Evolutionary conservation across 1,284 basidiomycete species (phyloP), one percentile per base, ranked within the genome.

Genomic region (Paramarasmius palmivorus): DNA sequence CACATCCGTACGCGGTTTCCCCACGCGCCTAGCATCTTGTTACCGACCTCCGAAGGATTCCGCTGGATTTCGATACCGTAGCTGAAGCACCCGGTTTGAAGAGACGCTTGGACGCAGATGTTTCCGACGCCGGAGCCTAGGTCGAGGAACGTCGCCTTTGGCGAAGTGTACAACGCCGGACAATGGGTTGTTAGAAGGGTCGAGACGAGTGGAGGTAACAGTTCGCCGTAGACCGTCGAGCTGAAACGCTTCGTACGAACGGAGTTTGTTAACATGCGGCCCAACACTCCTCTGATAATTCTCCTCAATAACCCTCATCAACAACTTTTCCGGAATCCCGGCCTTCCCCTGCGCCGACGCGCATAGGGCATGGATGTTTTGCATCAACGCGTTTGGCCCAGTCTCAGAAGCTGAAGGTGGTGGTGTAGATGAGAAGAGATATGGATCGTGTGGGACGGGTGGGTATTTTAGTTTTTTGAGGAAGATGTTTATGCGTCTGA

Each of bases 111-210:
- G 5, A 87, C 70, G 14, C 87, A 79, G n/a, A 90, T 85, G 62
- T 91, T 90, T 5, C 85, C 89, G 7, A 92, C 89, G 1, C 89
- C 89, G 3, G 83, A 86, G 10, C 89, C 89, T n/a, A 92, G 76
- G 64, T 92, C 89, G 49, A 92, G 65, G 62, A 92, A 84, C 14
- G 73, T 36, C 81, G 83, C 52, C 80, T 73, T 50, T 83, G 75
- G 20, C 72, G 74, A 10, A 91, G 70, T n/a, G 78, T 74, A 0
- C 84, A 83, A 4, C 76, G 69, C 20, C 73, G 66, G 49, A 89
- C 74, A 49, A 91, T 83, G 50, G 89, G 84, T 22, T 85, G 75
- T 6, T 32, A 32, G 12, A 12, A 32, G 6, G 12, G 29, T 6
- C 12, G 29, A 32, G 3, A 84, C 77, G 53, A 92, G 78, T 25